These are phyloP conservation scores for Aurifilum marmelostoma DNA, from an alignment of 2,329 filamentous ascomycete genomes.

Conservation along the genomic window DNA sequence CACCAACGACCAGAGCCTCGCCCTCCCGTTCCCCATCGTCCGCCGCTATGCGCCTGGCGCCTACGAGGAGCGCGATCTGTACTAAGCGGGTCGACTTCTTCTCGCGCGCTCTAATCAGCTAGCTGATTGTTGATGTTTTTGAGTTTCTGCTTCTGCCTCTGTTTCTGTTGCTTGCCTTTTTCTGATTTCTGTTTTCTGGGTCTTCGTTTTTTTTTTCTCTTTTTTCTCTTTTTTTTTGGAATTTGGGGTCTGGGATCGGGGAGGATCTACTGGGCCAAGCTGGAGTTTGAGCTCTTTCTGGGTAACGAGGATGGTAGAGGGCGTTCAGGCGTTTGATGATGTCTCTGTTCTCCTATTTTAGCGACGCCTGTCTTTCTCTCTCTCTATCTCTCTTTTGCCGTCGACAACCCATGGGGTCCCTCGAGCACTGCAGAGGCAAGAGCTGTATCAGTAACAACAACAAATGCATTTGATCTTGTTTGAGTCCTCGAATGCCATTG, in stretches of 20 bases:
- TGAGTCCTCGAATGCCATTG: neutral
- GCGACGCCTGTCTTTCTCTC: neutral
- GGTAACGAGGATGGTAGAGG: neutral
- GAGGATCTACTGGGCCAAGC: too few species aligned
- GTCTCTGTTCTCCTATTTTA: neutral
- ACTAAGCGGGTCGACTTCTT: neutral
- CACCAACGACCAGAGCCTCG: neutral
- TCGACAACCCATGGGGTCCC: neutral
- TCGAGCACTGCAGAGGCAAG: neutral
- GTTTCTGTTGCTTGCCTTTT: neutral
- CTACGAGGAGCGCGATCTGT: constrained; percentile 1
- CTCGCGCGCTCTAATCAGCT: neutral
- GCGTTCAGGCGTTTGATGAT: neutral
- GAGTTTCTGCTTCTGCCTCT: neutral
- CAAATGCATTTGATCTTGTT: neutral
- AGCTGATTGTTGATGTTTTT: neutral
- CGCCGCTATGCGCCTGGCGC: constrained; percentile 19
- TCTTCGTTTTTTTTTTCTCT: too few species aligned
- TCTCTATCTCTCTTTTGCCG: neutral
- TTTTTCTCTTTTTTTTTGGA: too few species aligned
- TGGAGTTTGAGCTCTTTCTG: neutral
- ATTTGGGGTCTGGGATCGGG: too few species aligned
- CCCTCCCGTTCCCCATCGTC: neutral
- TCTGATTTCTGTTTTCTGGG: neutral
- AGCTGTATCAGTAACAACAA: neutral